Evolutionary conservation across 169 alveolate genomes (phyloP).

Genomic region (Plasmodium coatneyi): DNA sequence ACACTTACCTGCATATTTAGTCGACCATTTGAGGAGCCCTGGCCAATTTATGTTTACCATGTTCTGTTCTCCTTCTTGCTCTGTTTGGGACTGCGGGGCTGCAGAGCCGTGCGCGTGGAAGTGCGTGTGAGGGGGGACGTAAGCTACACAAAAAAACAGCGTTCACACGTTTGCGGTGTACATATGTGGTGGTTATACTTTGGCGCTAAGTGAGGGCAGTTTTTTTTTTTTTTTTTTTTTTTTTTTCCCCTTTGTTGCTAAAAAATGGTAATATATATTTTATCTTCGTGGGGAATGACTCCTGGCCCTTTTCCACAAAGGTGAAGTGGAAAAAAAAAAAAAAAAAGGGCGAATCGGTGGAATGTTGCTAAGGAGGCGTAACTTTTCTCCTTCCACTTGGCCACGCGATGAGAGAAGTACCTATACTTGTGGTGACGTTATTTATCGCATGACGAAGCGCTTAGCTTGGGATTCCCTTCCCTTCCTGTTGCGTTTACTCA

Average conservation of each 20-base stretch:
- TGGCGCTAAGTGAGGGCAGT: neutral
- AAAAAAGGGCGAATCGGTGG: neutral
- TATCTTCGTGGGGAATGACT: neutral
- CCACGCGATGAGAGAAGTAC: neutral
- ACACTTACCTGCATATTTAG: constrained; percentile 69
- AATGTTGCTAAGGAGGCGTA: neutral
- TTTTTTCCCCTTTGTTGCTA: neutral
- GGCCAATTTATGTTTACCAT: constrained; percentile 77
- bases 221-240: neutral
- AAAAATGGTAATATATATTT: neutral
- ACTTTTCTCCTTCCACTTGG: neutral
- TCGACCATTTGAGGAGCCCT: constrained; percentile 76
- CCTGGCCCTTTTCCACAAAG: neutral
- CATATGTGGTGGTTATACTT: neutral
- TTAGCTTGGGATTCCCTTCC: neutral
- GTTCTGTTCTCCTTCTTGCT: constrained; percentile 2
- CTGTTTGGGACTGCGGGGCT: neutral
- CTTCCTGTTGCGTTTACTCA: neutral
- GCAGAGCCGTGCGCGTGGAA: neutral
- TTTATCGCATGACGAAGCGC: neutral
- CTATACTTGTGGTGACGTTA: neutral
- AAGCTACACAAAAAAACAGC: neutral
- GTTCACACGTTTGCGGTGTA: neutral
- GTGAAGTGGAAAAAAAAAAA: neutral
- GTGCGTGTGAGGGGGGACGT: neutral